A percentile compares a stretch with the other conserved stretches of the same genome.
These are phyloP conservation scores for Tuber calosporum DNA, from an alignment of 495 filamentous ascomycete genomes.

Conservation along the genomic window DNA sequence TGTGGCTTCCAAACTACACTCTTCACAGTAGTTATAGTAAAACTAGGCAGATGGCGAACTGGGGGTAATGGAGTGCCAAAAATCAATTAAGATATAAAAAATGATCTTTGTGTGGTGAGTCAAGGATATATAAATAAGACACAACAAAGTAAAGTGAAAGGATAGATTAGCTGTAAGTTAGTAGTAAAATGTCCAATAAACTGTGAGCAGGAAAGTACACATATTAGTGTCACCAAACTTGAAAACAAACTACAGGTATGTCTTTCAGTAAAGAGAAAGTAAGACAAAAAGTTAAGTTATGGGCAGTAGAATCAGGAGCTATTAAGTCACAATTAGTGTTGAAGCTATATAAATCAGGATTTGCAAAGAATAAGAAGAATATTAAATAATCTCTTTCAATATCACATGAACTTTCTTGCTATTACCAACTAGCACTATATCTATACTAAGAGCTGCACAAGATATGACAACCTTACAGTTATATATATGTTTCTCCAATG, in stretches of 20 bases:
- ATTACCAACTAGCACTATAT: background rate
- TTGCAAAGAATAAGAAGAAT: no score
- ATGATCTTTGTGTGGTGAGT: background rate
- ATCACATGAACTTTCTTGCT: background rate
- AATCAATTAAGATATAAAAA: background rate
- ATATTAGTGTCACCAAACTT: background rate
- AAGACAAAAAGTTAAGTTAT: background rate
- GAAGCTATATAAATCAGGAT: background rate
- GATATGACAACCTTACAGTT: background rate
- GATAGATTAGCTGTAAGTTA: background rate
- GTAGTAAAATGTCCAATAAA: background rate
- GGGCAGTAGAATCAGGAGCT: background rate
- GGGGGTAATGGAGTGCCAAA: background rate
- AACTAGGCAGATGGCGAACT: background rate
- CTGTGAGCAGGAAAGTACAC: background rate
- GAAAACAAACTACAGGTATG: background rate
- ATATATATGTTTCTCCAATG: background rate
- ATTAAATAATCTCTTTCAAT: no score
- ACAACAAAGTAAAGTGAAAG: background rate
- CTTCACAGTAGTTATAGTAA: background rate
- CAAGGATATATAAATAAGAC: background rate
- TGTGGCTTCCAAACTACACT: no score
- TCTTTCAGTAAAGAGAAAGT: background rate
- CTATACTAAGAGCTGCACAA: fast-evolving
- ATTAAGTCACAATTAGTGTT: background rate